Evolutionary conservation across 345 rosid species (phyloP).

Genomic region (Pistacia atlantica): DNA sequence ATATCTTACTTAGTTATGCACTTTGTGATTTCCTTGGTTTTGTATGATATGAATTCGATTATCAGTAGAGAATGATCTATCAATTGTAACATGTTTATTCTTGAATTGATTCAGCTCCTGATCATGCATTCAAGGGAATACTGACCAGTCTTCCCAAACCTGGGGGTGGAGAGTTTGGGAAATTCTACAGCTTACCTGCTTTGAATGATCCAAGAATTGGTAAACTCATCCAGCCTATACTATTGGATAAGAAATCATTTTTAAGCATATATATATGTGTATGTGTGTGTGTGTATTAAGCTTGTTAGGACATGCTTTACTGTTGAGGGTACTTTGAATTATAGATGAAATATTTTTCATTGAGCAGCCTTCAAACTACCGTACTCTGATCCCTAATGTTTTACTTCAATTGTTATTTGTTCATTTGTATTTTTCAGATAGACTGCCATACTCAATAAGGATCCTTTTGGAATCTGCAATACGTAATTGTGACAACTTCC

Average conservation of each 20-base stretch:
- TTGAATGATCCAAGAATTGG: slow-evolving; percentile 81
- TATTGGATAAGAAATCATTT: neutral
- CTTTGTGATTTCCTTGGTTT: neutral
- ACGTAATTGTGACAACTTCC: slow-evolving; percentile 82
- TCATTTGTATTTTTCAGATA: slow-evolving; percentile 41
- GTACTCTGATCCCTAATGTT: neutral
- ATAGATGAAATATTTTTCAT: neutral
- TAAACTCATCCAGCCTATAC: slow-evolving; percentile 24
- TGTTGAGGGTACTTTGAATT: neutral
- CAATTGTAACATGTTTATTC: slow-evolving; percentile 5
- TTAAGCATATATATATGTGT: neutral
- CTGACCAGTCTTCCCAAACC: slow-evolving; percentile 76
- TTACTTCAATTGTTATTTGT: neutral
- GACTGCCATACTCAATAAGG: slow-evolving; percentile 71
- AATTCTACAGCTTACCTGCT: slow-evolving; percentile 71
- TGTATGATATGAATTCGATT: neutral
- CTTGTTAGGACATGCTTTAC: neutral
- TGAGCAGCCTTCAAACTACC: neutral
- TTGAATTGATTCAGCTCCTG: slow-evolving; percentile 49
- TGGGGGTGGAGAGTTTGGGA: slow-evolving; percentile 79
- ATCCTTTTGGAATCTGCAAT: slow-evolving; percentile 87
- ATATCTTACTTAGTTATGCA: neutral
- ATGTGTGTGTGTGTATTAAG: neutral
- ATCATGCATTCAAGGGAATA: slow-evolving; percentile 67
- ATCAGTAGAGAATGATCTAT: too few relatives aligned